Percentiles rank a stretch among this genome's conserved stretches.
Evolutionary conservation across 805 yeast species (phyloP).

Genomic region (Candida easanensis): DNA sequence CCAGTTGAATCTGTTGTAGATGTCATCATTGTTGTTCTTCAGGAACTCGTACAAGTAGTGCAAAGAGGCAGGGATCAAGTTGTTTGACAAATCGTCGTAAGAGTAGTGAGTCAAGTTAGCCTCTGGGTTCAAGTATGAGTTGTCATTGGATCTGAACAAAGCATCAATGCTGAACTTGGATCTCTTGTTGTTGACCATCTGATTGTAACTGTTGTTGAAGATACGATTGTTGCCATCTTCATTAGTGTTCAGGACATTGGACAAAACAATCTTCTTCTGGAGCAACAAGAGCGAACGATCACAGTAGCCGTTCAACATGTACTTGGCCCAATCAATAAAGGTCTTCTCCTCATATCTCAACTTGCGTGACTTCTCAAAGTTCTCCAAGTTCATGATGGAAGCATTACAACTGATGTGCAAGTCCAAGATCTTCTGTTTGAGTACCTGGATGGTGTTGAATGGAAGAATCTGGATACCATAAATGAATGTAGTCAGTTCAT

Average conservation of each 20-base stretch:
- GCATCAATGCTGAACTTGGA: constrained; percentile 26
- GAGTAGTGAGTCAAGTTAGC: constrained; percentile 32
- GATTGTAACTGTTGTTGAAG: constrained; percentile 27
- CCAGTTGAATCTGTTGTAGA: constrained; percentile 58
- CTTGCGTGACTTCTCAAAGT: constrained; percentile 34
- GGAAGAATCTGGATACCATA: constrained; percentile 47
- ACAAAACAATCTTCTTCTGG: constrained; percentile 36
- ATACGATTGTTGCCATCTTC: constrained; percentile 26
- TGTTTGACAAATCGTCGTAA: constrained; percentile 49
- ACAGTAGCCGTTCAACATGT: constrained; percentile 48
- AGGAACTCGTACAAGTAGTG: constrained; percentile 56
- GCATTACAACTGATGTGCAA: constrained; percentile 48
- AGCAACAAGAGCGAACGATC: constrained; percentile 49
- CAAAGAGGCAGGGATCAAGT: constrained; percentile 52
- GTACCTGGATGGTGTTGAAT: constrained; percentile 37
- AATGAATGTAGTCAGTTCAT: constrained; percentile 49
- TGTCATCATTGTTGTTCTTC: constrained; percentile 43
- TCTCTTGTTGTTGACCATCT: constrained; percentile 27
- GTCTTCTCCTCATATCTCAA: constrained; percentile 36
- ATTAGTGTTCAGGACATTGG: constrained; percentile 26
- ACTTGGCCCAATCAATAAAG: constrained; percentile 45
- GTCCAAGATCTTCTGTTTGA: constrained; percentile 48
- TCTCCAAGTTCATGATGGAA: constrained; percentile 41
- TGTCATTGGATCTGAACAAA: constrained; percentile 15
- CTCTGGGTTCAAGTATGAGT: constrained; percentile 13